Evolutionary conservation across 1,139 yeast genomes (phyloP).

Genomic region (Taiozyma sp.): DNA sequence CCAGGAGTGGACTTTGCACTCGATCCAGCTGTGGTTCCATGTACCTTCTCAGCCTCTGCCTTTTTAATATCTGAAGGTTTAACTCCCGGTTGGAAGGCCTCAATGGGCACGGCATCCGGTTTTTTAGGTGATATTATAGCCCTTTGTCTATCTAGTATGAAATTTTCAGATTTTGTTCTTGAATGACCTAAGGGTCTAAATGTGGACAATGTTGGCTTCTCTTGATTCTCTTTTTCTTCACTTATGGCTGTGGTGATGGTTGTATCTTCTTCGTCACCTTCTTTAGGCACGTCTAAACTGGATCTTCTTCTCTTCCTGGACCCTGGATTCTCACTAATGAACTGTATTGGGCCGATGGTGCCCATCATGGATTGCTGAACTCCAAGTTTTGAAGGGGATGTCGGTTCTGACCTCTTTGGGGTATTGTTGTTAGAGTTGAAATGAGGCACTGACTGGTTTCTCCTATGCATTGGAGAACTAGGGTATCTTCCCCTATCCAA

Average conservation of each 20-base stretch:
- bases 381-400: not conserved
- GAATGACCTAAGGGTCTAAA: constrained; percentile 5
- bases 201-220: not conserved
- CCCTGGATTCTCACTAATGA: constrained; percentile 24
- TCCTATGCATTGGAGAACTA: constrained; percentile 23
- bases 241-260: not conserved
- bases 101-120: not conserved
- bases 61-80: not conserved
- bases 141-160: constrained; percentile 2
- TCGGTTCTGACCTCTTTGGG: not conserved
- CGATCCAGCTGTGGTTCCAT: not conserved
- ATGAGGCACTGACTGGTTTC: constrained; percentile 26
- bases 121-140: not conserved
- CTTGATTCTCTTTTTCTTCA: constrained; percentile 1
- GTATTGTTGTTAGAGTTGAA: constrained; percentile 1
- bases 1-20: constrained; percentile 7
- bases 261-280: constrained; percentile 3
- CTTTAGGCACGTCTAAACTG: constrained; percentile 8
- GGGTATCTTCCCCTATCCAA: constrained; percentile 28
- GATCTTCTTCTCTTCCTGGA: constrained; percentile 17
- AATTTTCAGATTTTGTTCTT: constrained; percentile 14
- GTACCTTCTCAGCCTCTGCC: not conserved
- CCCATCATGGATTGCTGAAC: constrained; percentile 23
- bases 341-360: constrained; percentile 21
- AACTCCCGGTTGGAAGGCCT: constrained; percentile 1